phyloP scores from a whole-genome alignment of 2,329 filamentous ascomycete genomes.

The Stagonosporopsis chrysanthemi region DNA sequence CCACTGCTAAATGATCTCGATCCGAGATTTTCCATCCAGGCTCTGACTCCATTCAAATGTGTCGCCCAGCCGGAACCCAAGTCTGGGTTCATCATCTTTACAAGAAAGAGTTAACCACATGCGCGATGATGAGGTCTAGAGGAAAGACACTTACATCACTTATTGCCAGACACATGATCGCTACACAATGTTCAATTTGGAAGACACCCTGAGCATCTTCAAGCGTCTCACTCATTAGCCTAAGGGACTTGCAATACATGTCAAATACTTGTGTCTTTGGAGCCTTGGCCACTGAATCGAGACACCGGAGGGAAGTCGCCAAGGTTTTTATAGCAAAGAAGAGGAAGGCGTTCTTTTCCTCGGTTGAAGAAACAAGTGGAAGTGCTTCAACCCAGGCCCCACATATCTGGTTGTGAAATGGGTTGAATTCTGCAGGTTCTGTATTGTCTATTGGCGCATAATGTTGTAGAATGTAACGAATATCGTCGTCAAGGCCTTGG shows the following conservation, averaged over 20 bases:
- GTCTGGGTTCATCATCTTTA: neutral
- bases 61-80: neutral
- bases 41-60: neutral
- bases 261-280: neutral
- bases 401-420: neutral
- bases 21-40: neutral
- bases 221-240: neutral
- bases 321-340: neutral
- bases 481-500: neutral
- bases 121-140: neutral
- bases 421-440: neutral
- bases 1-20: neutral
- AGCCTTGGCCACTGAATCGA: neutral
- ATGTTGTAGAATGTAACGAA: neutral
- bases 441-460: neutral
- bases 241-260: neutral
- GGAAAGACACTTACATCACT: neutral
- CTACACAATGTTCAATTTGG: neutral
- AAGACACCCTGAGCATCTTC: neutral
- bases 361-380: neutral
- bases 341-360: neutral
- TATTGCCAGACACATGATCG: conserved; percentile 1
- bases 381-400: conserved; percentile 2
- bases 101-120: neutral
- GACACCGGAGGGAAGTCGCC: neutral